Base-by-base conservation (phyloP, 306 rosid genomes). In the Fragaria ananassa region DNA sequence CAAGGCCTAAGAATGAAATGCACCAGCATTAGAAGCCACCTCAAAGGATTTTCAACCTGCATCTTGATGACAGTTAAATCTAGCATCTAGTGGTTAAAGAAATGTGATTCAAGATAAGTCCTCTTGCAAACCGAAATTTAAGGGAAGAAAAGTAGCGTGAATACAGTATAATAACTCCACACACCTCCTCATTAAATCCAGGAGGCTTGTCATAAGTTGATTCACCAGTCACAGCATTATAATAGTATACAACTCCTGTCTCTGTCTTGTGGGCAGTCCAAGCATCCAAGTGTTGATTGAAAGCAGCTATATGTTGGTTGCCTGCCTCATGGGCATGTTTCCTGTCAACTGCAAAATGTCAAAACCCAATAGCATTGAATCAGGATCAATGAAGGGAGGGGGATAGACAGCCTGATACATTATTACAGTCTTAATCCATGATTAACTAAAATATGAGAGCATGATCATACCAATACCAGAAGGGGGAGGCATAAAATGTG, bases 261-360 rank as follows among this genome's bases (percentile, higher is more conserved):
- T 92, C 99, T 66, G 89, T 83, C 83, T 89, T 95, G 85, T 92
- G 99, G 39, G 97, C 92, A 70, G 97, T 88, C 99, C 99, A 95
- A 72, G 97, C 86, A 78, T 90, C 97, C 37, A 84, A 72, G 42
- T 84, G 90, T 74, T 92, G 91, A 79, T 44, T 83, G 41, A 80
- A 73, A 75, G 81, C 75, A 74, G 61, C 77, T 65, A 69, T 81
- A 66, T 68, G 74, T 45, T 81, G 86, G 3, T 62, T 39, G n/a
- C 74, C 82, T 76, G 39, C 82, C 58, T 84, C 90, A 77, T 73
- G 80, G 64, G 74, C 69, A 69, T 81, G 86, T 23, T 82, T 74
- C 78, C 70, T 81, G 76, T 84, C 85, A 68, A 87, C 98, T 92
- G 77, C 76, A 76, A 72, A 81, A 77, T 39, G 78, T 49, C 84